phyloP scores from a whole-genome alignment of 306 rosid genomes.

The Vigna trinervia region DNA sequence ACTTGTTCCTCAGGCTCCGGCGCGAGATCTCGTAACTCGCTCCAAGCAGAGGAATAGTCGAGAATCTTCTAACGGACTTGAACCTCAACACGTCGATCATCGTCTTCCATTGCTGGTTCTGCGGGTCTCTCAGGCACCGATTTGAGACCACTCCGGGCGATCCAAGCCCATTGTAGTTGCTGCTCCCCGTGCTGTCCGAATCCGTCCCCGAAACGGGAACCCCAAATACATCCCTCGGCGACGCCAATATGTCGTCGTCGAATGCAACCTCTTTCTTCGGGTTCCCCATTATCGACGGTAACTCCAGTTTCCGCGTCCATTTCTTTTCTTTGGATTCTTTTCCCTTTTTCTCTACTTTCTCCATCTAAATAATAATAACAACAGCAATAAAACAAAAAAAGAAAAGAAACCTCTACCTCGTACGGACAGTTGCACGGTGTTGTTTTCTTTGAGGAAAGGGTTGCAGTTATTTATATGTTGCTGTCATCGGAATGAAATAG shows the following conservation, averaged over 20 bases:
- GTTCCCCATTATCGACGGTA: background rate
- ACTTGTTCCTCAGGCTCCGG: constrained; percentile 56
- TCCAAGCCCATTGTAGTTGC: constrained; percentile 32
- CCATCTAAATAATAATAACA: background rate
- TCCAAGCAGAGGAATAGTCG: constrained; percentile 61
- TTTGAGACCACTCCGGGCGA: background rate
- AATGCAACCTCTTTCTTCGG: background rate
- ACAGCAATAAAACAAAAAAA: too few relatives aligned
- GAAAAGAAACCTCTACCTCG: background rate
- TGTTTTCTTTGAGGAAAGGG: background rate
- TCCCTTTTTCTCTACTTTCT: constrained; percentile 32
- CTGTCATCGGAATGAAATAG: too few relatives aligned
- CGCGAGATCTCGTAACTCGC: constrained; percentile 57
- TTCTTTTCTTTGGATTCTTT: constrained; percentile 32
- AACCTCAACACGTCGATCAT: constrained; percentile 64
- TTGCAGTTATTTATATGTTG: too few relatives aligned
- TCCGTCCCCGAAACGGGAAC: constrained; percentile 55
- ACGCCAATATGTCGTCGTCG: constrained; percentile 45
- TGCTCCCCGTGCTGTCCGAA: constrained; percentile 55
- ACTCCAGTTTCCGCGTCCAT: constrained; percentile 39
- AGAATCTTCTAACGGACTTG: constrained; percentile 61
- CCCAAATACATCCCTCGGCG: constrained; percentile 81
- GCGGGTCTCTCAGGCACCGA: background rate
- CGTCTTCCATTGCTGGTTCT: constrained; percentile 56
- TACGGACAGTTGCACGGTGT: background rate